These are phyloP conservation scores for Nidula microcarpa DNA, from an alignment of 768 basidiomycete genomes.

Conservation along the genomic window DNA sequence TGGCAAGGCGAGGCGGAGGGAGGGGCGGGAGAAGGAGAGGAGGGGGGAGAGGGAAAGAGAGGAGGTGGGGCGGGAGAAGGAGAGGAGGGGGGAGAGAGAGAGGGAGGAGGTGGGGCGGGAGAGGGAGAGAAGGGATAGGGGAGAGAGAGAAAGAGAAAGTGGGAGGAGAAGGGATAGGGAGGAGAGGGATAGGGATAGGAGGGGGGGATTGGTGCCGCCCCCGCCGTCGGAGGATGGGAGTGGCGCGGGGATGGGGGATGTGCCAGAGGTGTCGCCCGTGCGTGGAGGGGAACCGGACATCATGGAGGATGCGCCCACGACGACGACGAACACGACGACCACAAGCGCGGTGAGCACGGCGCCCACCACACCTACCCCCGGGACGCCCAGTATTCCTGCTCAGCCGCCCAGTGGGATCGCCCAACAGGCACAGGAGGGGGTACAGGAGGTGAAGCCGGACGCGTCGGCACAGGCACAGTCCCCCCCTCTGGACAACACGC, in stretches of 20 bases:
- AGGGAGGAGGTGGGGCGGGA: constrained; percentile 12
- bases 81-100: constrained; percentile 15
- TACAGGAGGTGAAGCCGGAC: background rate
- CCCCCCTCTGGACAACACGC: background rate
- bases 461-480: background rate
- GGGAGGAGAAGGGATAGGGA: constrained; percentile 20
- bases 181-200: constrained; percentile 18
- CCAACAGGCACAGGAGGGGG: background rate
- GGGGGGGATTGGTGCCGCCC: constrained; percentile 20
- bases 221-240: constrained; percentile 23
- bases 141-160: constrained; percentile 11
- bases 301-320: background rate
- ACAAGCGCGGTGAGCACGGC: too few species aligned
- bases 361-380: too few species aligned
- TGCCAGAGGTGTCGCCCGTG: constrained; percentile 7
- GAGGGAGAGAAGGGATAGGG: constrained; percentile 2
- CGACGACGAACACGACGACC: background rate
- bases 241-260: constrained; percentile 7
- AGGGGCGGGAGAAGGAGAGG: constrained; percentile 13
- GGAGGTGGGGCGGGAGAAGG: constrained; percentile 17
- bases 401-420: background rate
- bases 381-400: background rate
- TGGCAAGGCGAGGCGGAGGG: constrained; percentile 13
- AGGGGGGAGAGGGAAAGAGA: constrained; percentile 10
- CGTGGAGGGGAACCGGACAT: background rate